Percentiles rank a stretch among this genome's conserved stretches.
Conservation (phyloP, 1,284 basidiomycete species). For the Somion occarium region DNA sequence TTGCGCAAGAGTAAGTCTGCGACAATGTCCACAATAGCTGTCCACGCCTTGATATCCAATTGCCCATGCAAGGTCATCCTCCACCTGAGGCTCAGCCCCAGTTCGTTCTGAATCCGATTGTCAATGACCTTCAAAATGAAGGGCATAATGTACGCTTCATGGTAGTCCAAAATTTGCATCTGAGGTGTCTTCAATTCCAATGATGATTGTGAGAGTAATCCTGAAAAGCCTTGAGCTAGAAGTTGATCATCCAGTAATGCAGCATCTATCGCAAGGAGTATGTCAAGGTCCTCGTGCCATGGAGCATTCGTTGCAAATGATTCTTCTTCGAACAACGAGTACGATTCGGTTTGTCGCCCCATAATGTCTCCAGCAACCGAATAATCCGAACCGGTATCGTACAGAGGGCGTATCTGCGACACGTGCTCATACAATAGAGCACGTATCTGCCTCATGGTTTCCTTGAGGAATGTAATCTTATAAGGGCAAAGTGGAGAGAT, state of each 20-base stretch:
- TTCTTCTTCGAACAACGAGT: background rate
- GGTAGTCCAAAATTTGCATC: background rate
- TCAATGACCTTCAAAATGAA: background rate
- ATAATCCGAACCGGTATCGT: too few relatives aligned
- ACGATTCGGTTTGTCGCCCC: background rate
- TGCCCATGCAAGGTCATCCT: background rate
- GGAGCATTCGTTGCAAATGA: background rate
- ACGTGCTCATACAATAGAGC: background rate
- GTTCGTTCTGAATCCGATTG: background rate
- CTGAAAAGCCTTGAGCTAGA: background rate
- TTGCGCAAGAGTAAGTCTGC: background rate
- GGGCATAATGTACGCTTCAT: background rate
- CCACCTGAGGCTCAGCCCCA: background rate
- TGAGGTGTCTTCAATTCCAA: background rate
- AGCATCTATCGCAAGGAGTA: background rate
- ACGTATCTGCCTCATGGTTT: background rate
- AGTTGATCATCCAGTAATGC: background rate
- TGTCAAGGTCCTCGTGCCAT: background rate
- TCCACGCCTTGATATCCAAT: background rate
- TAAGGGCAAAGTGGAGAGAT: conserved; percentile 17
- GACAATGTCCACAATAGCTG: background rate
- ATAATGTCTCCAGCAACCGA: background rate
- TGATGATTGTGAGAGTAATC: background rate
- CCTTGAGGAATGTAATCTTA: conserved; percentile 4
- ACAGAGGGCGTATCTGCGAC: too few relatives aligned